Evolutionary conservation across 192 early-diverging fungal species (phyloP).

Genomic region (Phycomyces blakesleeanus): DNA sequence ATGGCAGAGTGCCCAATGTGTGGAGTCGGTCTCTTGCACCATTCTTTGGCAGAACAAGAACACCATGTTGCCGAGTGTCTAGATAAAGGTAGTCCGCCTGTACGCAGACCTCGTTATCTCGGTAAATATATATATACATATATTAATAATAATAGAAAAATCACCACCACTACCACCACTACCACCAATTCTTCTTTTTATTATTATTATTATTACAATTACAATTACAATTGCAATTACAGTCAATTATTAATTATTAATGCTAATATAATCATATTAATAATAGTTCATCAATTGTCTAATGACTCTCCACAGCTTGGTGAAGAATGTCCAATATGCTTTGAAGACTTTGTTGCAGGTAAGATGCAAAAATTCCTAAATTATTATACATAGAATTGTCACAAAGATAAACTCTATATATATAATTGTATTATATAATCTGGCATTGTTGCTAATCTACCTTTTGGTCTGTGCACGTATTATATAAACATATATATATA

Average conservation of each 20-base stretch:
- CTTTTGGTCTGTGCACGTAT: too few relatives aligned
- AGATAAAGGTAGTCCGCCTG: conserved; percentile 42
- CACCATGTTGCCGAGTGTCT: conserved; percentile 67
- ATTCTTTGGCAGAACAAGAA: conserved; percentile 43
- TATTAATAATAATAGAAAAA: too few relatives aligned
- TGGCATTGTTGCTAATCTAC: too few relatives aligned
- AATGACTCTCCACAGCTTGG: conserved; percentile 58
- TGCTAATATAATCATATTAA: too few relatives aligned
- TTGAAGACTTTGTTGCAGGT: conserved; percentile 86
- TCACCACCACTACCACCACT: too few relatives aligned
- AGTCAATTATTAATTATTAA: too few relatives aligned
- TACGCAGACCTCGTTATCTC: conserved; percentile 61
- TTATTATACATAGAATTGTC: too few relatives aligned
- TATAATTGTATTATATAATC: background rate
- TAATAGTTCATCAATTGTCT: conserved; percentile 55
- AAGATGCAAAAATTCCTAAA: conserved; percentile 5
- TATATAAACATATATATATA: too few relatives aligned
- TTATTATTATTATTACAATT: background rate
- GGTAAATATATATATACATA: conserved; percentile 54
- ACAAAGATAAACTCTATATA: background rate
- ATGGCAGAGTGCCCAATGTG: conserved; percentile 80
- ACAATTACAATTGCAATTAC: too few relatives aligned
- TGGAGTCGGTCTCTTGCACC: conserved; percentile 34
- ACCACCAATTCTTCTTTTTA: too few relatives aligned
- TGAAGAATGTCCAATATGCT: conserved; percentile 91